These are phyloP conservation scores for Austroboletus festivus DNA, from an alignment of 768 basidiomycete species.

Conservation along the genomic window DNA sequence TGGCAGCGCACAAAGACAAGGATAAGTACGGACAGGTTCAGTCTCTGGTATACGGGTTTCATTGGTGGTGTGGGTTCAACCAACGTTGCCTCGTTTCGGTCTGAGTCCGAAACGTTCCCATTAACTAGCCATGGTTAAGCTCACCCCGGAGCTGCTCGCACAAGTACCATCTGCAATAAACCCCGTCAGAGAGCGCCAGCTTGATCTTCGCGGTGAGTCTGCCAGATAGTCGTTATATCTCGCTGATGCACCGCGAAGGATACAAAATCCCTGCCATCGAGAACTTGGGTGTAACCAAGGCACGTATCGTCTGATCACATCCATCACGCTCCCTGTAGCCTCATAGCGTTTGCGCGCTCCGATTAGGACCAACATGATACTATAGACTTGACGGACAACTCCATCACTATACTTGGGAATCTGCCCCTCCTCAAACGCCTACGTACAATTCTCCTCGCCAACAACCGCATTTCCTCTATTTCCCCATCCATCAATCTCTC, in stretches of 20 bases:
- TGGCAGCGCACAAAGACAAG: slow-evolving; percentile 8
- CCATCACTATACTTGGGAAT: slow-evolving; percentile 77
- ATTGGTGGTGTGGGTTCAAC: slow-evolving; percentile 38
- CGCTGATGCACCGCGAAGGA: slow-evolving; percentile 45
- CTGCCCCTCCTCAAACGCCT: slow-evolving; percentile 84
- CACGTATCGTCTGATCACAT: slow-evolving; percentile 35
- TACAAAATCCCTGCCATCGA: slow-evolving; percentile 95
- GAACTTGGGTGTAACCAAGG: slow-evolving; percentile 92
- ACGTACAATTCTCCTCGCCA: slow-evolving; percentile 79
- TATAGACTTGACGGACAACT: slow-evolving; percentile 92
- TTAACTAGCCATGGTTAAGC: slow-evolving; percentile 62
- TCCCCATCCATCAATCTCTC: slow-evolving; percentile 81
- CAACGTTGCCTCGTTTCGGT: slow-evolving; percentile 25
- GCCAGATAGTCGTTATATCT: slow-evolving; percentile 11
- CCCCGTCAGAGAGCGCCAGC: slow-evolving; percentile 83
- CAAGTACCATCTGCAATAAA: slow-evolving; percentile 76
- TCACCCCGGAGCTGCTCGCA: slow-evolving; percentile 90
- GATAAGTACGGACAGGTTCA: slow-evolving; percentile 55
- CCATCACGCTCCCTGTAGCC: slow-evolving; percentile 9
- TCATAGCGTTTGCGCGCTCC: slow-evolving; percentile 11
- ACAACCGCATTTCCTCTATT: slow-evolving; percentile 84
- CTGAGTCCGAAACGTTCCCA: slow-evolving; percentile 36
- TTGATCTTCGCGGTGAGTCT: slow-evolving; percentile 80
- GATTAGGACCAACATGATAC: slow-evolving; percentile 87
- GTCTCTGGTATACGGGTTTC: slow-evolving; percentile 69